Evolutionary conservation across 441 rosid species (phyloP), one percentile per base, ranked within the genome.

Genomic region (Populus hybrid): DNA sequence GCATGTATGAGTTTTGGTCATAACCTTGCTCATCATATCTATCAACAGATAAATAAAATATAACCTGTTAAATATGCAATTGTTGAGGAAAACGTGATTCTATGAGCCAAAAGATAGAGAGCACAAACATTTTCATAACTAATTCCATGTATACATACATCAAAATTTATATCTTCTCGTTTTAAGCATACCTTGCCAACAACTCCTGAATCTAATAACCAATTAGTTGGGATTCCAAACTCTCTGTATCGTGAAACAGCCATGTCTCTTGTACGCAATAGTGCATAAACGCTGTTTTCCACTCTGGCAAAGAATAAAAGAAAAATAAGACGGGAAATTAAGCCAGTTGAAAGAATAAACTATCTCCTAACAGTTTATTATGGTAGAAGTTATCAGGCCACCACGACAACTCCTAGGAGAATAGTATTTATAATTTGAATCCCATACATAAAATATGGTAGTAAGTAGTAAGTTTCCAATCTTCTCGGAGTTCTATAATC

Each of bases 191-290:
- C 98, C 98, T 96, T 94, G 85, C 99, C 98, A 26, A 96, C 97
- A 46, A 96, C 93, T 42, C 99, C 98, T 24, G 95, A 77, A 82
- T 96, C 98, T 50, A 83, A 79, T 74, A 94, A 81, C 99, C 98
- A 96, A 83, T 91, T 83, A 78, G 88, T 87, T 32, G 99, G 97
- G 76, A 92, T 90, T 18, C 98, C 95, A 18, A 94, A 94, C 42
- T 94, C 99, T 83, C 75, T 93, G 78, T 94, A 96, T 18, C 97
- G 81, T 42, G 97, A 89, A 76, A 91, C 38, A 65, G 99, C 98
- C 98, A 94, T 94, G 87, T 96, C 97, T 84, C 98, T 89, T 71
- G 99, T 96, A 3, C 98, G 95, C 76, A 96, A 79, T 74, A 94
- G 93, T 1, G 99, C 98, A 71, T 88, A 93, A 23, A 94, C 97